Base-by-base conservation (phyloP, 2,329 filamentous ascomycete species). In the Thermomyces lanuginosus region DNA sequence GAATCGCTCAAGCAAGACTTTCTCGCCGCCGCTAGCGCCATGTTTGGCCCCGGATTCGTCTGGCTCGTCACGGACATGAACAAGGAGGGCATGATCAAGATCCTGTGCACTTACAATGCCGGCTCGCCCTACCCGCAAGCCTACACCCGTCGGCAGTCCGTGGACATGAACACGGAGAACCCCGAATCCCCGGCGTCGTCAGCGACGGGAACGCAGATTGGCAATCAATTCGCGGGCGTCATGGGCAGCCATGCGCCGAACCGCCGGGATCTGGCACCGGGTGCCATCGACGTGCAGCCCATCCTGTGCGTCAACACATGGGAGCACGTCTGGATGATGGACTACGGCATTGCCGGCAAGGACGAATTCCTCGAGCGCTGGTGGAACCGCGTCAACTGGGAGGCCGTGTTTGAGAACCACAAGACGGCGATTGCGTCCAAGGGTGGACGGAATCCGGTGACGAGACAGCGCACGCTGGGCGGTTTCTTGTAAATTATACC, bases 21-120 rank as follows among this genome's bases (percentile, higher is more conserved):
- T 55, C 55, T 89, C 45, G 62, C 74, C 37, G 91, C 77, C 21
- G 86, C 86, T 32, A 65, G 71, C 39, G 69, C 73, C 58, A 93
- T 95, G 83, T 95, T 98, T 60, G 89, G 86, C 29, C 84, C 86
- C 0, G 89, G 89, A 38, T 95, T 91, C 58, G 78, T 95, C 48
- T 98, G 89, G 89, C 74, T 98, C 35, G 79, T 93, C 45, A 70
- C 71, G 55, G 48, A 49, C 38, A 45, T 51, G 11, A 55, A 57
- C 28, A 48, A 51, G 30, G 46, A 61, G 13, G 53, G 60, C 16
- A 64, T 55, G 28, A 52, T 61, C 43, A 72, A 74, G 44, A 68
- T 98, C 45, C 65, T 98, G 32, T 67, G 72, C 42, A 98, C 89
- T 31, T 98, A 95, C 62, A 71, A 84, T 34, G 84, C 86, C 31